These are phyloP conservation scores for Kuraishia capsulata DNA, from an alignment of 805 yeast genomes.

Conservation along the genomic window DNA sequence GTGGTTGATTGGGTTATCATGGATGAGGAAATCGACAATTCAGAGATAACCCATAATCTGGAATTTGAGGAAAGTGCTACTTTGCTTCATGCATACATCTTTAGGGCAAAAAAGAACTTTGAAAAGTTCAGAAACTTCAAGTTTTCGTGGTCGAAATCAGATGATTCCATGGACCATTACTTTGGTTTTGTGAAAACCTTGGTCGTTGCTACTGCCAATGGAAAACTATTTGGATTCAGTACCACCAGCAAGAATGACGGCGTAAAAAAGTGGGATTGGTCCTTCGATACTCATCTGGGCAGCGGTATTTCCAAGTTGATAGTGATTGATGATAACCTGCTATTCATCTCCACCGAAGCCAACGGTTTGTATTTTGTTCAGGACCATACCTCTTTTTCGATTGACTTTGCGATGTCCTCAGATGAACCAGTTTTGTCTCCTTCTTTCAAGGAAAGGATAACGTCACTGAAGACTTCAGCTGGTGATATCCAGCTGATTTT, in stretches of 20 bases:
- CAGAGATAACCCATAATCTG: conserved; percentile 15
- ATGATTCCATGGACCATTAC: conserved; percentile 11
- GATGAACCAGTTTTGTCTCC: neutral
- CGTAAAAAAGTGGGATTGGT: conserved; percentile 25
- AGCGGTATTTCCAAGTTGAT: conserved; percentile 3
- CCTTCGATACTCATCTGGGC: conserved; percentile 7
- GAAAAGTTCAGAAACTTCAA: conserved; percentile 9
- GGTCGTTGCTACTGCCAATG: conserved; percentile 28
- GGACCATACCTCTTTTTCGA: neutral
- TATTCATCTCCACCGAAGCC: neutral
- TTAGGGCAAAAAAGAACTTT: conserved; percentile 21
- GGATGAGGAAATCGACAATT: conserved; percentile 13
- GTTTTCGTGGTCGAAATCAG: conserved; percentile 8
- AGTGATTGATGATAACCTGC: conserved; percentile 3
- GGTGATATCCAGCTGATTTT: neutral
- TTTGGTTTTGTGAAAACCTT: conserved; percentile 40
- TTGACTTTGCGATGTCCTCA: neutral
- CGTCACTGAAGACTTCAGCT: neutral
- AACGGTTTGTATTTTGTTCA: neutral
- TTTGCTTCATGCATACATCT: conserved; percentile 20
- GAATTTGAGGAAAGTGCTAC: conserved; percentile 18
- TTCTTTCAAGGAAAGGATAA: neutral
- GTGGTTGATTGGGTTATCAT: conserved; percentile 25
- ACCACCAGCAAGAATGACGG: conserved; percentile 19
- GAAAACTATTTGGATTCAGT: conserved; percentile 34